Evolutionary conservation across 1,284 basidiomycete species (phyloP).

Genomic region (Microbotryum scabiosae): DNA sequence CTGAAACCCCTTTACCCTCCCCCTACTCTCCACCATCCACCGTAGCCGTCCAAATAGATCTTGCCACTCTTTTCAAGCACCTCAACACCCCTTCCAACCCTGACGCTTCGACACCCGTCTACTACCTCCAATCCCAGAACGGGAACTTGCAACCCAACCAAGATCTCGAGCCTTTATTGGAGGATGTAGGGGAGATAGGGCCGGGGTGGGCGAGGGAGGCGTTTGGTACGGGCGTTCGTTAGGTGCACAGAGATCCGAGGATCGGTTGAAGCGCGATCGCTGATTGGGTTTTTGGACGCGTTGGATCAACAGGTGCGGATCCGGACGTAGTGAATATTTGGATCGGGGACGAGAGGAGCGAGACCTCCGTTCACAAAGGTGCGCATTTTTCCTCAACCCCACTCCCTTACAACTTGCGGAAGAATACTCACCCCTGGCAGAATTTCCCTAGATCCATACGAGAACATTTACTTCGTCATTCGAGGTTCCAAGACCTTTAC

Average conservation of each 20-base stretch:
- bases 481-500: slow-evolving; percentile 76
- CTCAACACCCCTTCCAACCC: background rate
- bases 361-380: slow-evolving; percentile 80
- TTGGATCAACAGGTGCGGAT: slow-evolving; percentile 9
- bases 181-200: slow-evolving; percentile 16
- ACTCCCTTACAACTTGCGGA: too few species aligned
- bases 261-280: too few species aligned
- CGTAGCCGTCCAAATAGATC: slow-evolving; percentile 21
- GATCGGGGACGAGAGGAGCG: slow-evolving; percentile 68
- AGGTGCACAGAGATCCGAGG: too few species aligned
- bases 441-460: slow-evolving; percentile 62
- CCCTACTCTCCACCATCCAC: too few species aligned
- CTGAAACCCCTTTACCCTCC: too few species aligned
- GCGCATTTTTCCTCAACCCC: slow-evolving; percentile 18
- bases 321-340: slow-evolving; percentile 87
- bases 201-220: slow-evolving; percentile 19
- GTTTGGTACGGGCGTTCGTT: slow-evolving; percentile 15
- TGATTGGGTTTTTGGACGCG: too few species aligned
- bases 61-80: slow-evolving; percentile 12
- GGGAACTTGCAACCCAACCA: slow-evolving; percentile 62
- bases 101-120: slow-evolving; percentile 36
- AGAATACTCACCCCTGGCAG: too few species aligned
- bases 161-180: slow-evolving; percentile 9
- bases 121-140: slow-evolving; percentile 83
- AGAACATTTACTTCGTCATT: slow-evolving; percentile 81